Base-by-base conservation (phyloP, 805 yeast species). In the Starmerella powellii region DNA sequence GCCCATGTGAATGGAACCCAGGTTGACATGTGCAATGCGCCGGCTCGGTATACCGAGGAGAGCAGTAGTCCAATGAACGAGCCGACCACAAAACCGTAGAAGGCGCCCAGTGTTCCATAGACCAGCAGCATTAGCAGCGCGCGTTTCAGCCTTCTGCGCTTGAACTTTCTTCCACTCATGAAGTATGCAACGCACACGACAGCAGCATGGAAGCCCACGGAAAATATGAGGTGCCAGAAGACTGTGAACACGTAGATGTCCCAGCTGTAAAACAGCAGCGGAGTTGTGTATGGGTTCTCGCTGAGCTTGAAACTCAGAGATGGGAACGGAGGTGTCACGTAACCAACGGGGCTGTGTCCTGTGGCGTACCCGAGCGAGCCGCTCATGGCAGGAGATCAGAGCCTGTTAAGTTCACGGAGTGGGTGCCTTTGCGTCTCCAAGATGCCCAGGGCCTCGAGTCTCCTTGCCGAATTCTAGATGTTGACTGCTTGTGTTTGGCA, bases 1-100 rank as follows among this genome's bases (percentile, higher is more conserved):
- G 77, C 93, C 75, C 87, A 83, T 42, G 80, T 72, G 50, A 88
- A 70, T 0, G 98, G 97, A 6, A 88, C 75, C 98, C 98, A 88
- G 0, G 96, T 83, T 11, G 93, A 79, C 93, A 91, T 83, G 18
- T 80, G 72, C 53, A 88, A 75, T 19, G 80, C 68, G 0, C 94
- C 94, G 0, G 94, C 76, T 41, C 71, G 67, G 62, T 87, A 87
- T 6, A 86, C 71, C 1, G 85, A 81, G 28, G 78, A 78, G 15
- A 82, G 57, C 49, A 91, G 57, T 11, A 86, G 65, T 0, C 95
- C 96, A 31, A 81, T 68, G 5, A 84, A 67, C 1, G 87, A 74
- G 0, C 96, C 97, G 1, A 78, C 64, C 2, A 76, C 62, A 33
- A 82, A 65, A 0, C 81, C 95, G 34, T 45, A 54, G n/a, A 53